These are phyloP conservation scores for Voacanga thouarsii DNA, from an alignment of 257 asterid species.

Conservation along the genomic window DNA sequence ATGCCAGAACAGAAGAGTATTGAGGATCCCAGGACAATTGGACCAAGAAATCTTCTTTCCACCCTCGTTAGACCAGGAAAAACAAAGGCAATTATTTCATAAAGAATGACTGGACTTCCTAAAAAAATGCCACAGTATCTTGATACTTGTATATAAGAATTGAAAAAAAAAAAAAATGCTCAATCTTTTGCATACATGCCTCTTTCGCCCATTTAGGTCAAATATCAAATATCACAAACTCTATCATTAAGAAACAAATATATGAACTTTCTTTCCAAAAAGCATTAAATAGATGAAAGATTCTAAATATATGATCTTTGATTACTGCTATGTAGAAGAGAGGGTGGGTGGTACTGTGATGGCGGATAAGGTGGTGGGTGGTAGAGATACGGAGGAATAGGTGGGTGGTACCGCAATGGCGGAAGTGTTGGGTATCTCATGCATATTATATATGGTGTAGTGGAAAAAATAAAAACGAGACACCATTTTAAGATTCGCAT, in stretches of 20 bases:
- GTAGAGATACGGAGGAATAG: too few species aligned
- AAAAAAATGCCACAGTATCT: constrained; percentile 93
- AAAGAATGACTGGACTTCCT: constrained; percentile 87
- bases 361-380: too few species aligned
- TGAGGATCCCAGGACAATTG: constrained; percentile 93
- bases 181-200: neutral
- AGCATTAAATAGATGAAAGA: neutral
- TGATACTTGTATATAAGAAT: constrained; percentile 60
- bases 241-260: neutral
- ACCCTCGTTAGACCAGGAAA: constrained; percentile 89
- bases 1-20: constrained; percentile 90
- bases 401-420: too few species aligned
- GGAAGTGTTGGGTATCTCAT: too few species aligned
- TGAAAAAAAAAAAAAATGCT: neutral
- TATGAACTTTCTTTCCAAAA: neutral
- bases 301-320: too few species aligned
- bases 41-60: constrained; percentile 91
- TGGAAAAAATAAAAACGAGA: too few species aligned
- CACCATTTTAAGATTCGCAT: too few species aligned
- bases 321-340: too few species aligned
- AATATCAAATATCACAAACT: neutral
- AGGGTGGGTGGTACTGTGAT: too few species aligned
- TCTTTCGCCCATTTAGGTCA: neutral
- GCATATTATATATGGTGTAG: too few species aligned
- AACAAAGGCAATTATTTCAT: constrained; percentile 90